A percentile compares a stretch with the other conserved stretches of the same genome.
phyloP scores from a whole-genome alignment of 192 early-diverging fungal genomes.

The Tieghemiomyces parasiticus region DNA sequence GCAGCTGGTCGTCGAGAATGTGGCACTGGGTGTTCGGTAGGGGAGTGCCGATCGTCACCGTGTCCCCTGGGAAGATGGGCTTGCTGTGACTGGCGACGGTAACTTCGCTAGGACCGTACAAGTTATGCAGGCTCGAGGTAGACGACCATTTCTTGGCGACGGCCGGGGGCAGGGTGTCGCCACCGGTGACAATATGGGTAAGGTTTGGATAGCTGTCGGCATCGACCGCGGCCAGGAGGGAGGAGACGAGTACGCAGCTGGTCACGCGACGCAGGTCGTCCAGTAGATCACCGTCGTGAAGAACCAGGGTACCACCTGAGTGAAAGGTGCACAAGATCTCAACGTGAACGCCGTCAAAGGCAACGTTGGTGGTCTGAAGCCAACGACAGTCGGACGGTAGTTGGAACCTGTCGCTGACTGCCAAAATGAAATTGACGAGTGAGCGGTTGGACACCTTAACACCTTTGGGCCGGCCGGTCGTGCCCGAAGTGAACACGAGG shows the following conservation, averaged over 20 bases:
- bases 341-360: not conserved
- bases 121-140: not conserved
- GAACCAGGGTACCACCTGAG: not conserved
- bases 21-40: constrained; percentile 14
- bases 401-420: not conserved
- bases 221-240: not conserved
- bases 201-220: not conserved
- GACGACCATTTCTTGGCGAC: not conserved
- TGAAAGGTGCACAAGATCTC: not conserved
- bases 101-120: constrained; percentile 6
- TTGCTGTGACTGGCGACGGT: not conserved
- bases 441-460: not conserved
- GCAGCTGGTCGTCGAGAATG: constrained; percentile 16
- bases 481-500: constrained; percentile 3
- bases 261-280: not conserved
- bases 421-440: not conserved
- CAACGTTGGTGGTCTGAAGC: not conserved
- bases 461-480: constrained; percentile 4
- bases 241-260: not conserved
- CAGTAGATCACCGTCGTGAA: not conserved
- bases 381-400: not conserved
- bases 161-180: not conserved
- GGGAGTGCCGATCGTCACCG: constrained; percentile 16
- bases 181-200: not conserved
- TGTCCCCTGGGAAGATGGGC: not conserved